A percentile compares a stretch with the other conserved stretches of the same genome.
Evolutionary conservation across 257 asterid genomes (phyloP).

Genomic region (Ophiorrhiza pumila): DNA sequence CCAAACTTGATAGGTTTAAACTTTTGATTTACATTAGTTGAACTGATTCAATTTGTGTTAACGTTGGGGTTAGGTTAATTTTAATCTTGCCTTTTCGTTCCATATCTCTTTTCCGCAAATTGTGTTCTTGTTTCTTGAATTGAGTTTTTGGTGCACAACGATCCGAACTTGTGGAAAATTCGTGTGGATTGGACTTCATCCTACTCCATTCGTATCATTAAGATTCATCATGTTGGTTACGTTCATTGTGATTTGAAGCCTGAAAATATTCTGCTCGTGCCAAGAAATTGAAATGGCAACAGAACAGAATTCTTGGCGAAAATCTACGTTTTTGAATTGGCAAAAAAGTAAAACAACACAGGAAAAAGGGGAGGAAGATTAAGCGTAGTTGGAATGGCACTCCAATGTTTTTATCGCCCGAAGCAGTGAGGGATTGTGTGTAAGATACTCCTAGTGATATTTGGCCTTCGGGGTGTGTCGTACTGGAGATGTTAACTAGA

Average conservation of each 20-base stretch:
- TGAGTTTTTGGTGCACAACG: no score
- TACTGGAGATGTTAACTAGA: conserved; percentile 26
- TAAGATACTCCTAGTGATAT: conserved; percentile 7
- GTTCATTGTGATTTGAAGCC: conserved; percentile 18
- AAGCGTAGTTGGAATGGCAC: conserved; percentile 16
- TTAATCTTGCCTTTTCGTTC: no score
- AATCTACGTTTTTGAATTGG: conserved; percentile 8
- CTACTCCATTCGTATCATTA: no score
- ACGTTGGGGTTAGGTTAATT: no score
- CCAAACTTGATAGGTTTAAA: no score
- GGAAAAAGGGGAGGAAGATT: background rate
- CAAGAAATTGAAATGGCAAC: no score
- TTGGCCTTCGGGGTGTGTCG: conserved; percentile 22
- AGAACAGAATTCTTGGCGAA: background rate
- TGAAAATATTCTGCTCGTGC: conserved; percentile 11
- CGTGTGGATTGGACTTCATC: no score
- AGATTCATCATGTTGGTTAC: conserved; percentile 1
- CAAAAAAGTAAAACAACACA: background rate
- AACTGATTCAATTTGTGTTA: no score
- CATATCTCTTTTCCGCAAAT: no score
- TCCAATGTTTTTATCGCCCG: conserved; percentile 15
- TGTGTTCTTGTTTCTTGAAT: no score
- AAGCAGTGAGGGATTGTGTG: background rate
- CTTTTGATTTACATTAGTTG: no score
- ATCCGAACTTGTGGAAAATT: no score